Conservation (phyloP, 495 filamentous ascomycete species). For the Umbilicaria muhlenbergii region DNA sequence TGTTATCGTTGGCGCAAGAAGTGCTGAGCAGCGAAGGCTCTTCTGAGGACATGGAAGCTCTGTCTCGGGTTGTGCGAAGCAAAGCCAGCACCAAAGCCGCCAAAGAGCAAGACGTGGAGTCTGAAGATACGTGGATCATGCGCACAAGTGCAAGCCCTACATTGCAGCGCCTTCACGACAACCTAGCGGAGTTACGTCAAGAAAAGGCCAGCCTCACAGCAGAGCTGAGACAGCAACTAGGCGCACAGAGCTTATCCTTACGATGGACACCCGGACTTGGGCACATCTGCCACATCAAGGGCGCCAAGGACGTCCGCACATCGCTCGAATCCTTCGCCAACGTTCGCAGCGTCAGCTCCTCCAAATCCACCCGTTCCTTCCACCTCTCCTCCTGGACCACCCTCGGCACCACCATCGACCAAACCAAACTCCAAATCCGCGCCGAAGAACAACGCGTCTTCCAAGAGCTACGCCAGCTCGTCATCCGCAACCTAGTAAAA, state of each 20-base stretch:
- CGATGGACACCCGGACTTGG: constrained; percentile 73
- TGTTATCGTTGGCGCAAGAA: constrained; percentile 51
- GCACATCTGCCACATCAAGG: constrained; percentile 82
- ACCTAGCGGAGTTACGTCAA: constrained; percentile 38
- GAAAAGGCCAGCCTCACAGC: constrained; percentile 45
- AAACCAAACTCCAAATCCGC: constrained; percentile 55
- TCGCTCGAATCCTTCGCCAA: constrained; percentile 26
- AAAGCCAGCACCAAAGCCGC: constrained; percentile 18
- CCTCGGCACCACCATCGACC: constrained; percentile 60
- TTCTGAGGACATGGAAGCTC: constrained; percentile 26
- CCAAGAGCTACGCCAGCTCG: constrained; percentile 48
- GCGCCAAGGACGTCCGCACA: constrained; percentile 44
- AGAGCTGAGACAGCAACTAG: constrained; percentile 38
- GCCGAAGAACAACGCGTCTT: constrained; percentile 69
- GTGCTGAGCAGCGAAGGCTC: constrained; percentile 45
- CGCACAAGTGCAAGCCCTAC: constrained; percentile 49
- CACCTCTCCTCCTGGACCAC: constrained; percentile 71
- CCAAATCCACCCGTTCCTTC: constrained; percentile 72
- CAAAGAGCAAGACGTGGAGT: constrained; percentile 18
- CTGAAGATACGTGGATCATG: constrained; percentile 72
- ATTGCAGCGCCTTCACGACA: constrained; percentile 48
- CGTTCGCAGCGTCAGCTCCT: constrained; percentile 52
- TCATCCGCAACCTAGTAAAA: constrained; percentile 62
- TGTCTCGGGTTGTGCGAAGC: constrained; percentile 27
- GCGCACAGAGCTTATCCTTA: constrained; percentile 50